Evolutionary conservation across 306 rosid genomes (phyloP), one percentile per base, ranked within the genome.

Genomic region (Echinosophora koreensis): DNA sequence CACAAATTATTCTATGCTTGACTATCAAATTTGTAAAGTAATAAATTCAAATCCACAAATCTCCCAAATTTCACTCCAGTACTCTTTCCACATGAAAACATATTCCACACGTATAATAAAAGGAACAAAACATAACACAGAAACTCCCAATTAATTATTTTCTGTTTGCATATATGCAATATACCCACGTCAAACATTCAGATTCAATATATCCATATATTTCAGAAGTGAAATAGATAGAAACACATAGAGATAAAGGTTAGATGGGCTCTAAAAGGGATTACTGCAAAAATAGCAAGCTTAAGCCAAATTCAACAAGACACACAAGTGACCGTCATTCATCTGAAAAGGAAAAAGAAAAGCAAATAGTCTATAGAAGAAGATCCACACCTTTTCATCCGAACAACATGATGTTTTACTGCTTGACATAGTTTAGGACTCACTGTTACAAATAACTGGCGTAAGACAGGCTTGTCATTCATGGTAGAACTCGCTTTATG

Each of bases 381-480:
- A 61, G 16, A 9, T 41, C 8, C 81, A 12, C 18, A 90, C 98
- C 94, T 89, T 90, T 83, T 89, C 80, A 93, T 77, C 76, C 91
- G 76, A 63, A 72, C 78, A 71, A 93, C 88, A 42, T 90, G 91
- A 49, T 85, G 86, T 71, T 88, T 90, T 8, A 93, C 91, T 5
- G 90, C 96, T 55, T 73, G 80, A 71, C 98, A 90, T 32, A 93
- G 79, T 63, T 90, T 91, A 10, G 93, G 94, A 79, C 97, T 93
- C 64, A 93, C 91, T 37, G 98, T 93, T 64, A 90, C 91, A 74
- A 93, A 93, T 39, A 93, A 71, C 74, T 93, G 98, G 71, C 61
- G 88, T 54, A 90, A 74, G 39, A 77, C 75, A 4, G 74, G 81
- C 46, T 16, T 76, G 13, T 61, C 75, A 65, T 37, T 80, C 82